Evolutionary conservation across 129 eudicot genomes (phyloP).

Genomic region (Glebionis coronaria): DNA sequence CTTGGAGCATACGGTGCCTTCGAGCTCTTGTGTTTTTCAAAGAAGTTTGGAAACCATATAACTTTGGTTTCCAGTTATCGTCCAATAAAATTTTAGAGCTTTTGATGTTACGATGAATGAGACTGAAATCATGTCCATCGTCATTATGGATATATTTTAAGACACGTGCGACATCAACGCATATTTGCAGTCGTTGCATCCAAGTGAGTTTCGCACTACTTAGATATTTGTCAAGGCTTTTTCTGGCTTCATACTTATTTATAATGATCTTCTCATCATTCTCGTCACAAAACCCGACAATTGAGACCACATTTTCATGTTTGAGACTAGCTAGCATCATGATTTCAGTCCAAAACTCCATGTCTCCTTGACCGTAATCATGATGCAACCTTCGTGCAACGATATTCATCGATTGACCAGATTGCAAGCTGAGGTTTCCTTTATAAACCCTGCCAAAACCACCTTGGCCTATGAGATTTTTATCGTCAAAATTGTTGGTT

Average conservation of each 20-base stretch:
- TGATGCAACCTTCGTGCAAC: constrained; percentile 1
- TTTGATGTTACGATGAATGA: constrained; percentile 8
- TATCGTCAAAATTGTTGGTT: neutral
- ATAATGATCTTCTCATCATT: constrained; percentile 3
- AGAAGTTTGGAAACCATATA: neutral
- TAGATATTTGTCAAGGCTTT: neutral
- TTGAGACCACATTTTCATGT: constrained; percentile 1
- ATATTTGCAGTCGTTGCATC: constrained; percentile 13
- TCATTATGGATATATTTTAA: constrained; percentile 3
- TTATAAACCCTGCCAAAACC: neutral
- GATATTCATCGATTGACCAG: neutral
- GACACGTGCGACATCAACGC: neutral
- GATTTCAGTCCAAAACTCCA: constrained; percentile 3
- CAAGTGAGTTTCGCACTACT: neutral
- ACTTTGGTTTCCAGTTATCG: constrained; percentile 6
- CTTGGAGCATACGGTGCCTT: neutral
- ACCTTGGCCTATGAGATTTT: constrained; percentile 9
- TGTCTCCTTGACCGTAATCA: constrained; percentile 1
- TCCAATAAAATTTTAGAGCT: constrained; percentile 7
- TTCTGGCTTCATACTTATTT: neutral
- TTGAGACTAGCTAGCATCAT: neutral
- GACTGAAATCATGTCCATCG: neutral
- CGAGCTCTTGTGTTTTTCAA: neutral
- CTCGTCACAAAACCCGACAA: constrained; percentile 4
- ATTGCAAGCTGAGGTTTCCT: neutral